Evolutionary conservation across 352 stramenopile species (phyloP).

Genomic region (Globisporangium ultimum): DNA sequence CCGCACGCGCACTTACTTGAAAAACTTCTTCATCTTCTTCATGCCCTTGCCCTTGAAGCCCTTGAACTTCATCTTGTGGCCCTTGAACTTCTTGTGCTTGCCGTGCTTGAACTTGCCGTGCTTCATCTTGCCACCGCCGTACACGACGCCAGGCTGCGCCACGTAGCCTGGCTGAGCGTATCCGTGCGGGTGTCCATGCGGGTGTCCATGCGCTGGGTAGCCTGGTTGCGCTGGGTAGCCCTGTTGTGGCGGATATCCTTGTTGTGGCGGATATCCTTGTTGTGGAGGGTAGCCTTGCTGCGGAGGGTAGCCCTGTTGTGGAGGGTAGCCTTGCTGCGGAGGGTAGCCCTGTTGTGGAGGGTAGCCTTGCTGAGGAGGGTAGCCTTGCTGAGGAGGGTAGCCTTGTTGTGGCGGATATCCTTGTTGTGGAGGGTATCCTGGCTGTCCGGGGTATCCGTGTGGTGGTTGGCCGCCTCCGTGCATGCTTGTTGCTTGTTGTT

Average conservation of each 20-base stretch:
- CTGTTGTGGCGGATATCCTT: not conserved
- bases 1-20: too few relatives aligned
- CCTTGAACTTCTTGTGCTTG: conserved; percentile 11
- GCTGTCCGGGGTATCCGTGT: conserved; percentile 2
- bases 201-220: too few relatives aligned
- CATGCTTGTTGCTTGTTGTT: conserved; percentile 7
- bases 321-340: too few relatives aligned
- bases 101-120: conserved; percentile 18
- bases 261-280: too few relatives aligned
- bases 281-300: too few relatives aligned
- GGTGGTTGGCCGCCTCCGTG: conserved; percentile 9
- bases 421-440: conserved; percentile 18
- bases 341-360: too few relatives aligned
- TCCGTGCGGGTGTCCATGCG: conserved; percentile 8
- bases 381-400: conserved; percentile 19
- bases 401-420: conserved; percentile 12
- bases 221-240: conserved; percentile 18
- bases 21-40: too few relatives aligned
- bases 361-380: too few relatives aligned
- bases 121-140: conserved; percentile 14
- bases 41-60: too few relatives aligned
- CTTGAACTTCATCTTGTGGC: conserved; percentile 5
- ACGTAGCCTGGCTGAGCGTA: conserved; percentile 22
- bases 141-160: conserved; percentile 24
- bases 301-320: too few relatives aligned